Evolutionary conservation across 306 rosid genomes (phyloP).

Genomic region (Arachis stenosperma): DNA sequence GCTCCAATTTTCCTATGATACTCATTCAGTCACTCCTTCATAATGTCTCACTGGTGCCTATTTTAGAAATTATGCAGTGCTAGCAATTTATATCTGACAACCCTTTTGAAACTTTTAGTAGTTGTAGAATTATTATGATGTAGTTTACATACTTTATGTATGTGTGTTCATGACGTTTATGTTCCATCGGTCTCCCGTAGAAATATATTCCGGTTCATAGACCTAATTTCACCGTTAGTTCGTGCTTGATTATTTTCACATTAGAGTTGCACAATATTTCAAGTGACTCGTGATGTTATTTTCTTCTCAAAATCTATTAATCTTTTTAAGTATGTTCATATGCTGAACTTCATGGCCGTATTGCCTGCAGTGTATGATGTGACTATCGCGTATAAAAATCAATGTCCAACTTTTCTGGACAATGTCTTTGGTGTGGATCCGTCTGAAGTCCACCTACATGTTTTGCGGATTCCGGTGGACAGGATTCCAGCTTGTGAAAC

Average conservation of each 20-base stretch:
- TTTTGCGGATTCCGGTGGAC: conserved; percentile 62
- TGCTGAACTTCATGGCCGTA: conserved; percentile 21
- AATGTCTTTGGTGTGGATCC: conserved; percentile 91
- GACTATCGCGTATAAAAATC: conserved; percentile 79
- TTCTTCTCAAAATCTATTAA: neutral
- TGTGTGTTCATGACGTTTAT: neutral
- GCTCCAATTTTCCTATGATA: conserved; percentile 2
- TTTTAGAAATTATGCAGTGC: conserved; percentile 6
- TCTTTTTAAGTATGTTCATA: conserved; percentile 24
- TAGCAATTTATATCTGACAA: neutral
- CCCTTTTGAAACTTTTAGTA: conserved; percentile 16
- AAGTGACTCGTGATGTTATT: neutral
- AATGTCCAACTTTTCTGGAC: conserved; percentile 83
- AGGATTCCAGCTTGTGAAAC: conserved; percentile 67
- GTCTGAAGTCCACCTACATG: conserved; percentile 88
- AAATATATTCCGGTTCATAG: conserved; percentile 6
- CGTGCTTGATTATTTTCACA: conserved; percentile 25
- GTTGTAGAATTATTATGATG: neutral
- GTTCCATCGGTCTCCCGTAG: neutral
- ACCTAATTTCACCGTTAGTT: neutral
- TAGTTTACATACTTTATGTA: no score
- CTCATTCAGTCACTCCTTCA: conserved; percentile 1
- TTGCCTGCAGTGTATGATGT: conserved; percentile 79
- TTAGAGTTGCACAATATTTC: neutral
- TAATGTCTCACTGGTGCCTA: neutral